Percentiles rank a stretch among this genome's conserved stretches.
Conservation (phyloP, 257 asterid species). For the Misopates orontium region DNA sequence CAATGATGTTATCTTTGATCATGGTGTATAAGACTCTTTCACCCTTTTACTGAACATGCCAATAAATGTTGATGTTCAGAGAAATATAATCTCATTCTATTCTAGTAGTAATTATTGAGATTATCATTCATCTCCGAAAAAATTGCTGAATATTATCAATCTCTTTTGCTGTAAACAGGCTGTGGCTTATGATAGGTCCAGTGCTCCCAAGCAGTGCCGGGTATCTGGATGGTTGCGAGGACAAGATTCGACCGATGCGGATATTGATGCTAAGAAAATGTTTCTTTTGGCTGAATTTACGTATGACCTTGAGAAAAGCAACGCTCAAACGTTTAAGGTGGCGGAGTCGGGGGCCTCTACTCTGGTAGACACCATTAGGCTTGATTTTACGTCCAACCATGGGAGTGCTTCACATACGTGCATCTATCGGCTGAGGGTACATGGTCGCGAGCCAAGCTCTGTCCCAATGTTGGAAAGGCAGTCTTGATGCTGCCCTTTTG, state of each 20-base stretch:
- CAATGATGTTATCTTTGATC: not conserved
- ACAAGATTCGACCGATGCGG: constrained; percentile 31
- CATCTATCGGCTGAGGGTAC: constrained; percentile 87
- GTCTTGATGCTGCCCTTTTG: constrained; percentile 39
- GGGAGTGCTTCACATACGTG: constrained; percentile 78
- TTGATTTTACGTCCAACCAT: constrained; percentile 80
- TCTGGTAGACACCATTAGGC: constrained; percentile 61
- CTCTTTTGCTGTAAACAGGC: constrained; percentile 50
- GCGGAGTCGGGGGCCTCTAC: constrained; percentile 43
- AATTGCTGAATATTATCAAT: constrained; percentile 10
- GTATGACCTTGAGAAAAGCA: constrained; percentile 73
- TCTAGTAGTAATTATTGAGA: not conserved
- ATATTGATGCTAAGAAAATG: constrained; percentile 39
- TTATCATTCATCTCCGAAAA: not conserved
- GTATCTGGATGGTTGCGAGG: constrained; percentile 79
- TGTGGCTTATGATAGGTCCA: constrained; percentile 88
- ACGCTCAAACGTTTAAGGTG: constrained; percentile 73
- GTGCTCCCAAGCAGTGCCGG: constrained; percentile 91
- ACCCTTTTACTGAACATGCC: not conserved
- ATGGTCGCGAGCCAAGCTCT: constrained; percentile 59
- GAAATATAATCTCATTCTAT: not conserved
- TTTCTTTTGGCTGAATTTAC: constrained; percentile 60
- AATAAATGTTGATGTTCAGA: not conserved
- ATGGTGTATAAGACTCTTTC: not conserved
- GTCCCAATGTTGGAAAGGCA: constrained; percentile 37